These are phyloP conservation scores for Tetradesmus lagerheimii DNA, from an alignment of 139 green algal species.

Conservation along the genomic window DNA sequence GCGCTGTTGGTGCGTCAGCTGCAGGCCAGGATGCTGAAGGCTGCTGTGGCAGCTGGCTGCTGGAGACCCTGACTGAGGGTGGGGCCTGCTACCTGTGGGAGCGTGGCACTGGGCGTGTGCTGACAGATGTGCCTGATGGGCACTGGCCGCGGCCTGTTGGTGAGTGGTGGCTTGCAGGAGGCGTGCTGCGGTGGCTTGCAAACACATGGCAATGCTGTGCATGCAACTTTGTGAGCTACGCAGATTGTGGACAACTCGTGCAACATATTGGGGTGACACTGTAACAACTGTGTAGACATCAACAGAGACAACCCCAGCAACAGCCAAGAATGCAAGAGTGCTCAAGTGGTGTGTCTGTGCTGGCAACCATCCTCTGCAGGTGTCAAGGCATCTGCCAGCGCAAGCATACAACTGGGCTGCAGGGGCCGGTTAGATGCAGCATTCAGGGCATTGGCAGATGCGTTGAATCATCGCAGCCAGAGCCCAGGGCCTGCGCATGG, in stretches of 20 bases:
- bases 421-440: not conserved
- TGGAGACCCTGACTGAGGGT: slow-evolving; percentile 62
- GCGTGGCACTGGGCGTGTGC: slow-evolving; percentile 57
- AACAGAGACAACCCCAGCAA: no score
- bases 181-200: not conserved
- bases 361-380: not conserved
- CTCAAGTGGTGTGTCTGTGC: no score
- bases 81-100: slow-evolving; percentile 64
- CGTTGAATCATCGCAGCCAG: not conserved
- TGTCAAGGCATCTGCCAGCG: not conserved
- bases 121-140: slow-evolving; percentile 50
- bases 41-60: slow-evolving; percentile 52
- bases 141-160: slow-evolving; percentile 62
- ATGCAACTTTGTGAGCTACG: not conserved
- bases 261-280: no score
- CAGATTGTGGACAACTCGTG: not conserved
- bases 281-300: no score
- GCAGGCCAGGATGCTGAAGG: not conserved
- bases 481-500: not conserved
- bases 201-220: not conserved
- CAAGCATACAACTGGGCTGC: slow-evolving; percentile 19
- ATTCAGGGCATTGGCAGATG: slow-evolving; percentile 5
- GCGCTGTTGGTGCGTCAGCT: not conserved
- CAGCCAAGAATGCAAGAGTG: no score
- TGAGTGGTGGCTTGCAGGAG: slow-evolving; percentile 21